Evolutionary conservation across 2,329 filamentous ascomycete species (phyloP).

Genomic region (Tolypocladium nubicola): DNA sequence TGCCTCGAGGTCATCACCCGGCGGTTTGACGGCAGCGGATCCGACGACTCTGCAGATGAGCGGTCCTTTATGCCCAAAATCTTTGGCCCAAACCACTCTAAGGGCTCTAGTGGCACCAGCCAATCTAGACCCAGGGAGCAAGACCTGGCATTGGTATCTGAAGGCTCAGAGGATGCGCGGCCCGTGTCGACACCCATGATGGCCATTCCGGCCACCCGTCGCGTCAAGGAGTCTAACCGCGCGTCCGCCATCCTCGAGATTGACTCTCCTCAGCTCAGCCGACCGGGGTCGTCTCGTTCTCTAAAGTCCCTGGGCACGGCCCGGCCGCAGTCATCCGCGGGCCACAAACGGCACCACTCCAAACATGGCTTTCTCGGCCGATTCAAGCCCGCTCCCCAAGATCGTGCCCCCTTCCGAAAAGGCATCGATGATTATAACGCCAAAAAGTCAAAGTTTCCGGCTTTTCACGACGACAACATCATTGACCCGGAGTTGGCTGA

Average conservation of each 20-base stretch:
- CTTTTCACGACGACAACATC: slow-evolving; percentile 98
- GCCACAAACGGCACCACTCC: slow-evolving; percentile 79
- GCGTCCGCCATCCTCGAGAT: slow-evolving; percentile 86
- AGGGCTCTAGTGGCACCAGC: slow-evolving; percentile 21
- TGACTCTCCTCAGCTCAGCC: slow-evolving; percentile 67
- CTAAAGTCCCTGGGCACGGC: slow-evolving; percentile 60
- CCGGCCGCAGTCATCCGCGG: slow-evolving; percentile 61
- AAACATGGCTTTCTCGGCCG: slow-evolving; percentile 74
- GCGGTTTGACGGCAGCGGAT: slow-evolving; percentile 75
- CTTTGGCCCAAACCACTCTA: slow-evolving; percentile 43
- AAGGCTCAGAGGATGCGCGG: slow-evolving; percentile 35
- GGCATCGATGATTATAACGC: slow-evolving; percentile 54
- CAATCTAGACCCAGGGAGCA: slow-evolving; percentile 25
- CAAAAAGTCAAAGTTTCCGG: slow-evolving; percentile 60
- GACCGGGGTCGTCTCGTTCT: slow-evolving; percentile 91
- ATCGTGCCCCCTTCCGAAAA: slow-evolving; percentile 80
- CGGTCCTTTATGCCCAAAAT: slow-evolving; percentile 58
- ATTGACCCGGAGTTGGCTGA: slow-evolving; percentile 93
- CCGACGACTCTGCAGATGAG: slow-evolving; percentile 78
- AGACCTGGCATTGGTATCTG: slow-evolving; percentile 28
- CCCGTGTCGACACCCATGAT: slow-evolving; percentile 59
- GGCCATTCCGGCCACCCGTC: slow-evolving; percentile 55
- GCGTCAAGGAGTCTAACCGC: slow-evolving; percentile 68
- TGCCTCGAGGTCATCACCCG: slow-evolving; percentile 87
- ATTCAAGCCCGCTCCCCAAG: slow-evolving; percentile 59